Base-by-base conservation (phyloP, 2,329 filamentous ascomycete genomes). In the Colletotrichum costaricense region DNA sequence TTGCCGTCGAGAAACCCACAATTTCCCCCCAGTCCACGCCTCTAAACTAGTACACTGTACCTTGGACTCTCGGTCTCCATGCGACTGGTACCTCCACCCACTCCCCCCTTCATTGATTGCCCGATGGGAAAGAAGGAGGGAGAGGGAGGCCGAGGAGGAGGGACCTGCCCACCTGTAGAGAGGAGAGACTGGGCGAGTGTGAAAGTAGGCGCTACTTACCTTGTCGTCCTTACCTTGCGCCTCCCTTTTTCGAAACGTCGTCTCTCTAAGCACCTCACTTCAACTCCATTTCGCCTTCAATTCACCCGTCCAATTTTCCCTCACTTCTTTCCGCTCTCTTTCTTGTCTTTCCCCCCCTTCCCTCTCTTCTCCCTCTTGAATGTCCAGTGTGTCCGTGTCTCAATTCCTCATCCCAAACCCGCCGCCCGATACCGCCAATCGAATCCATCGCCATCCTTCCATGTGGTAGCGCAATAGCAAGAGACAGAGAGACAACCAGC, bases 161-260 rank as follows among this genome's bases (percentile, higher is more conserved):
- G 38, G 16, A 42, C 38, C 38, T 42, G 38, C 38, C 38, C 38
- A 19, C 16, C 5, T 19, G 38, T 42, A 42, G 16, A 42, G 14
- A 42, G 16, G 38, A 42, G 38, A 42, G 38, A 54, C 42, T 49
- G 42, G 19, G 42, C 14, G 33, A 8, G 38, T 42, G 38, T 42
- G 38, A 38, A 62, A n/a, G 26, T 67, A 35, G 49, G 26, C 33
- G 12, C 16, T 16, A 70, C 54, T 59, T 38, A 49, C 64, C 35
- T 63, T 66, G 54, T 56, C 65, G 38, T 35, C 12, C 33, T 35
- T 35, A 35, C 33, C 35, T 63, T 66, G 59, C 62, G 69, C 65
- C 66, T 67, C 69, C 70, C 70, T 64, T 65, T 58, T 60, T 54
- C 59, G 67, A 73, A 69, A 65, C 67, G 60, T 56, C 67, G 59